These are phyloP conservation scores for Chaetomium sp. DNA, from an alignment of 2,329 filamentous ascomycete genomes.

Conservation along the genomic window DNA sequence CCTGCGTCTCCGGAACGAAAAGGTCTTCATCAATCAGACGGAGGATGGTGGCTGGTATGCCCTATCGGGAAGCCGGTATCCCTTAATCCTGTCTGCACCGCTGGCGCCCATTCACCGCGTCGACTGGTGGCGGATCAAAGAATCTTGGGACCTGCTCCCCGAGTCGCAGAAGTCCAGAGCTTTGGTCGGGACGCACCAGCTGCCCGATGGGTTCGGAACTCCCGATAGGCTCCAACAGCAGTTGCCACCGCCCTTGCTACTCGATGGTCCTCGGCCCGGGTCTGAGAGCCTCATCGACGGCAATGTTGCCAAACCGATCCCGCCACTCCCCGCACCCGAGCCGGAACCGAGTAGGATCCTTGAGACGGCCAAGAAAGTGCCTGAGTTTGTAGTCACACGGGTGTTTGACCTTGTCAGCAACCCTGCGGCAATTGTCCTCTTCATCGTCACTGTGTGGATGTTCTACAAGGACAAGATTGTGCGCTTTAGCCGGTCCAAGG, in stretches of 20 bases:
- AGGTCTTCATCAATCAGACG: slow-evolving; percentile 82
- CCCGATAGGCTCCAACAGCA: neutral
- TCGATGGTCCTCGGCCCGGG: slow-evolving; percentile 12
- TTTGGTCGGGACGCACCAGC: slow-evolving; percentile 65
- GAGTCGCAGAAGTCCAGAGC: slow-evolving; percentile 50
- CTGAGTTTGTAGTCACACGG: slow-evolving; percentile 43
- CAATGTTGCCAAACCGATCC: slow-evolving; percentile 15
- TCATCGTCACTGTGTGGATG: slow-evolving; percentile 39
- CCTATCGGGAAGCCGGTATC: slow-evolving; percentile 79
- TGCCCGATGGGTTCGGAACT: slow-evolving; percentile 38
- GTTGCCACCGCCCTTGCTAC: neutral
- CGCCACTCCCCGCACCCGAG: slow-evolving; percentile 21
- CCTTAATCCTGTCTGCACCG: slow-evolving; percentile 67
- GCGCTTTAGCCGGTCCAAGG: slow-evolving; percentile 30
- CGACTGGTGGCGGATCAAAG: slow-evolving; percentile 43
- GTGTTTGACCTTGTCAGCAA: slow-evolving; percentile 51
- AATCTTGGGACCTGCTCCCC: slow-evolving; percentile 32
- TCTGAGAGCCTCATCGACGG: neutral
- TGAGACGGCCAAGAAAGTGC: slow-evolving; percentile 45
- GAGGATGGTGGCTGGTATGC: slow-evolving; percentile 89
- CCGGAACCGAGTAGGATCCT: slow-evolving; percentile 39
- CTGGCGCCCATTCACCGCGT: slow-evolving; percentile 37
- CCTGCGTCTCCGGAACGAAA: slow-evolving; percentile 50
- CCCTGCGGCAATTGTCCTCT: slow-evolving; percentile 43
- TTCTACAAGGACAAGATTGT: slow-evolving; percentile 40